phyloP scores from a whole-genome alignment of 805 yeast genomes.

The Deakozyma indianensis region DNA sequence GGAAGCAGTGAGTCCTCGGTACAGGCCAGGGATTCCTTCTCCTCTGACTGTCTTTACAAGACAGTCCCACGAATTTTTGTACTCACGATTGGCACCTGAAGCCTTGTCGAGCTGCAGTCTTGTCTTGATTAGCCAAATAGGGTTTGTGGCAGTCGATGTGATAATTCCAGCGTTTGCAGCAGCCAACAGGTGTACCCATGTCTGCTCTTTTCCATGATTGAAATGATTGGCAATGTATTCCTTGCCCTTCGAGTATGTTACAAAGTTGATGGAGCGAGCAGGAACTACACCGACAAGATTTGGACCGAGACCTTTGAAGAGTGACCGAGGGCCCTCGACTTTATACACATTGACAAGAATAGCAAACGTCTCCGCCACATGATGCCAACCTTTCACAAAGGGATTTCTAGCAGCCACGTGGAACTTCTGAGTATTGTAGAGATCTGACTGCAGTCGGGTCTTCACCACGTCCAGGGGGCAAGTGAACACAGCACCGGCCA shows the following conservation, averaged over 20 bases:
- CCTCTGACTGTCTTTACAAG: slow-evolving; percentile 46
- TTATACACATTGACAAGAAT: slow-evolving; percentile 56
- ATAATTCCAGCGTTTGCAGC: slow-evolving; percentile 89
- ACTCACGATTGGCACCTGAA: slow-evolving; percentile 32
- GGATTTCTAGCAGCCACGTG: slow-evolving; percentile 9
- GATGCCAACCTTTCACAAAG: slow-evolving; percentile 40
- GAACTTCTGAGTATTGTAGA: slow-evolving; percentile 18
- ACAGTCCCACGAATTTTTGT: slow-evolving; percentile 80
- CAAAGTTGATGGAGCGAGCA: slow-evolving; percentile 91
- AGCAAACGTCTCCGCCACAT: slow-evolving; percentile 68
- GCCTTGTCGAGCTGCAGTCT: slow-evolving; percentile 77
- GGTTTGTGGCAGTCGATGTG: slow-evolving; percentile 93
- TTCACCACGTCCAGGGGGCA: slow-evolving; percentile 95
- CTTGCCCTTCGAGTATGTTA: slow-evolving; percentile 91
- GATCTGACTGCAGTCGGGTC: slow-evolving; percentile 86
- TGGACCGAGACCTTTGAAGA: slow-evolving; percentile 93
- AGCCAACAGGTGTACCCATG: slow-evolving; percentile 73
- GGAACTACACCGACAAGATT: slow-evolving; percentile 96
- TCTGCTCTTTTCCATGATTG: slow-evolving; percentile 61
- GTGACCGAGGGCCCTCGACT: slow-evolving; percentile 70
- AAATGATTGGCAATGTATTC: slow-evolving; percentile 52
- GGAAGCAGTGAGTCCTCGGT: slow-evolving; percentile 87
- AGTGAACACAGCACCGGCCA: slow-evolving; percentile 92
- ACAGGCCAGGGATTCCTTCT: slow-evolving; percentile 73
- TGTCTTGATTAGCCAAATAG: slow-evolving; percentile 94